A percentile compares a stretch with the other conserved stretches of the same genome.
These are phyloP conservation scores for Botrytis galanthina DNA, from an alignment of 2,329 filamentous ascomycete genomes.

Conservation along the genomic window DNA sequence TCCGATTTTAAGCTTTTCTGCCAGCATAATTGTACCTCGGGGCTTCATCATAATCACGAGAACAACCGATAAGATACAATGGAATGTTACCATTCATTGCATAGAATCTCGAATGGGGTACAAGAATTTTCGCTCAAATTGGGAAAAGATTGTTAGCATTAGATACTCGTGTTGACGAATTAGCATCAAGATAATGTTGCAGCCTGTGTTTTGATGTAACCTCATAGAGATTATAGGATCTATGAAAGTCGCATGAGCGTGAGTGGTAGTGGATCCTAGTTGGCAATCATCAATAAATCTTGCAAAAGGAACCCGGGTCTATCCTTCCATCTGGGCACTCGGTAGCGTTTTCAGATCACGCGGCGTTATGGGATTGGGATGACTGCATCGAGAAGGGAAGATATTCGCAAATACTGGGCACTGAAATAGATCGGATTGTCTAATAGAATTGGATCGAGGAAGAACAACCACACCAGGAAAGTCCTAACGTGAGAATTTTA, in stretches of 20 bases:
- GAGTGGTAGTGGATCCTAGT: neutral
- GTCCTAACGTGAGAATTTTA: neutral
- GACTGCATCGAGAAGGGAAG: neutral
- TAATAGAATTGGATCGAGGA: neutral
- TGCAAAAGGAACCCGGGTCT: neutral
- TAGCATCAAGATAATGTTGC: neutral
- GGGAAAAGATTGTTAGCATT: neutral
- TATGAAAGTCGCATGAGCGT: neutral
- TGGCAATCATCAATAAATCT: neutral
- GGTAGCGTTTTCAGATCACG: neutral
- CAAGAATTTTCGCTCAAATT: neutral
- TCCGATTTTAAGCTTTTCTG: neutral
- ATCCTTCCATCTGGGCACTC: neutral
- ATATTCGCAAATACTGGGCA: neutral
- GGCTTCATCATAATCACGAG: neutral
- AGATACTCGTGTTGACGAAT: neutral
- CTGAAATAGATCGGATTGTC: neutral
- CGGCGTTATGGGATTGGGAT: neutral
- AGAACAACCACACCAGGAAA: too few relatives aligned
- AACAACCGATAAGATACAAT: neutral
- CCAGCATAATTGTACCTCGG: neutral
- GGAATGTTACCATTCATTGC: neutral
- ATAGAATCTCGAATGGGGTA: neutral
- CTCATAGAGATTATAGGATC: neutral
- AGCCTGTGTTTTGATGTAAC: conserved; percentile 1